phyloP scores from a whole-genome alignment of 176 grass and related monocot species.

The Zoysia japonica region DNA sequence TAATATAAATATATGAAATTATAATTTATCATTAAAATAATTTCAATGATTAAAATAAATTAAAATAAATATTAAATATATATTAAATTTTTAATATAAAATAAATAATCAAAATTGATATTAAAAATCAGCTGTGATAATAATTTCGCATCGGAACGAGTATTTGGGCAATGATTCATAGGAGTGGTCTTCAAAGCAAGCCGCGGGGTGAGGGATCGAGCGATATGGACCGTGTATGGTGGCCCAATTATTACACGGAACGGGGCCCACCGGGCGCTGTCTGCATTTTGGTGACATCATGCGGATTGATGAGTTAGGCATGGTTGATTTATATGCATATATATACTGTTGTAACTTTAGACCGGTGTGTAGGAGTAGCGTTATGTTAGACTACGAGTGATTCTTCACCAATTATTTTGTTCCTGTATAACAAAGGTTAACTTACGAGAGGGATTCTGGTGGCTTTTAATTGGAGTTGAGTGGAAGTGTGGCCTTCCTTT shows the following conservation, averaged over 20 bases:
- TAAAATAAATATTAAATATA: too few relatives aligned
- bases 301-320: conserved; percentile 8
- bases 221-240: background rate
- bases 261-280: background rate
- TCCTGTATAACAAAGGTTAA: background rate
- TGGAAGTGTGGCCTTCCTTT: conserved; percentile 6
- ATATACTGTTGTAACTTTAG: conserved; percentile 14
- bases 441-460: background rate
- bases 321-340: conserved; percentile 24
- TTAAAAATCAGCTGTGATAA: too few relatives aligned
- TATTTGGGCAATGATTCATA: conserved; percentile 21
- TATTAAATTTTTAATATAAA: too few relatives aligned
- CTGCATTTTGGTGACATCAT: conserved; percentile 43
- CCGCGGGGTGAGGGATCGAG: background rate
- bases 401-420: conserved; percentile 20
- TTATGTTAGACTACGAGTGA: background rate
- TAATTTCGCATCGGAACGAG: background rate
- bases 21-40: too few relatives aligned
- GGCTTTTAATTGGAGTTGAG: background rate
- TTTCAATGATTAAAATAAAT: too few relatives aligned
- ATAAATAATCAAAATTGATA: too few relatives aligned
- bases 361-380: background rate
- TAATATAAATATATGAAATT: too few relatives aligned
- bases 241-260: conserved; percentile 29
- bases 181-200: background rate